Evolutionary conservation across 257 asterid species (phyloP).

Genomic region (Solanum verrucosum): DNA sequence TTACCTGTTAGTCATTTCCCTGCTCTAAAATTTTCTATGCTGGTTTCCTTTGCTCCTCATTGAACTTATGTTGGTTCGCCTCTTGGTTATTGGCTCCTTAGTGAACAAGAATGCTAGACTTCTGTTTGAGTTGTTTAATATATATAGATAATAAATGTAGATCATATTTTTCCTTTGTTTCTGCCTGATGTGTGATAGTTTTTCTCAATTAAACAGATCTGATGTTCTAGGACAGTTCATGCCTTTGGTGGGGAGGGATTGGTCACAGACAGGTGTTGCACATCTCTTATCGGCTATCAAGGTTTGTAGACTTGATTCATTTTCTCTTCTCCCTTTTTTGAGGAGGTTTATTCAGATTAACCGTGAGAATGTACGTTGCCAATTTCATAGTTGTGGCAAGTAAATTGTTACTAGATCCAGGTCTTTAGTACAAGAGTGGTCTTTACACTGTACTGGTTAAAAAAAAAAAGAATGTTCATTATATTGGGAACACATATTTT

Average conservation of each 20-base stretch:
- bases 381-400: neutral
- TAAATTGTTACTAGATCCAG: neutral
- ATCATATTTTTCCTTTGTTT: neutral
- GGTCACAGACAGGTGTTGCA: conserved; percentile 81
- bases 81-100: neutral
- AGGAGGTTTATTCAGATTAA: neutral
- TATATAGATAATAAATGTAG: no score
- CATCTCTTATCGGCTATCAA: conserved; percentile 74
- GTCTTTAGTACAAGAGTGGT: neutral
- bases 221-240: conserved; percentile 82
- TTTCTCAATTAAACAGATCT: conserved; percentile 33
- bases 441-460: neutral
- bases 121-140: neutral
- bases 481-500: neutral
- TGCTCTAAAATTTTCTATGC: neutral
- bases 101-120: neutral
- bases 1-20: neutral
- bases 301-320: conserved; percentile 22
- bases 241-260: conserved; percentile 85
- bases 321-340: neutral
- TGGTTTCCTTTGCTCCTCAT: neutral
- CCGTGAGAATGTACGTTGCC: neutral
- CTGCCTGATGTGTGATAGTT: neutral
- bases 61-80: neutral
- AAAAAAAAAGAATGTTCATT: neutral